phyloP scores from a whole-genome alignment of 1,284 basidiomycete species.

The Boletus semigastroideus region DNA sequence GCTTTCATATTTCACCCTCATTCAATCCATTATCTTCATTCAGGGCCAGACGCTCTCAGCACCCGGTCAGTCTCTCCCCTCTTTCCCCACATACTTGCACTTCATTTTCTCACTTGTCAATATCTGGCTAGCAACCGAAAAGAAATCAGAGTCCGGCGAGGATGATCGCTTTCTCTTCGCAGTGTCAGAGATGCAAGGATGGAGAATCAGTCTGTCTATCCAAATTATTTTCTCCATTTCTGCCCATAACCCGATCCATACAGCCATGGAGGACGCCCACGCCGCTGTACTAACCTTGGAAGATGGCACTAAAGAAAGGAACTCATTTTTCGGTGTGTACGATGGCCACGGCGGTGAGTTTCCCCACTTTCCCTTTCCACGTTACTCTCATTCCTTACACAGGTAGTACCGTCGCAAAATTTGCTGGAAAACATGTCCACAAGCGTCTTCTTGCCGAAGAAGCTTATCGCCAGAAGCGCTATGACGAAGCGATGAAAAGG shows the following conservation, averaged over 20 bases:
- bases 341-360: conserved; percentile 93
- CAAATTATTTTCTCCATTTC: not conserved
- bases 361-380: conserved; percentile 1
- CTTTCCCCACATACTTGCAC: not conserved
- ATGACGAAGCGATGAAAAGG: conserved; percentile 78
- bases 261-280: conserved; percentile 99
- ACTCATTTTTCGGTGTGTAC: conserved; percentile 94
- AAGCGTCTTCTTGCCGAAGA: conserved; percentile 75
- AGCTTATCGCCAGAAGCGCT: conserved; percentile 70
- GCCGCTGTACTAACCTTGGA: conserved; percentile 75
- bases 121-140: conserved; percentile 67
- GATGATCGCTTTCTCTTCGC: conserved; percentile 82
- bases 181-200: conserved; percentile 98
- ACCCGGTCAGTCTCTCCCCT: conserved; percentile 49
- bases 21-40: conserved; percentile 5
- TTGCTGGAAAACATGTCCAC: conserved; percentile 89
- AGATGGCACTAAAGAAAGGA: conserved; percentile 49
- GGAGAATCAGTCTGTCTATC: conserved; percentile 86
- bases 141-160: conserved; percentile 78
- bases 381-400: conserved; percentile 11
- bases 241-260: conserved; percentile 4
- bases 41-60: conserved; percentile 76
- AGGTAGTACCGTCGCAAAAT: conserved; percentile 90
- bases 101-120: conserved; percentile 17
- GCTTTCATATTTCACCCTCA: conserved; percentile 3